Percentiles rank a stretch among this genome's conserved stretches.
Conservation (phyloP, 1,284 basidiomycete species). For the Ganoderma lingzhi region DNA sequence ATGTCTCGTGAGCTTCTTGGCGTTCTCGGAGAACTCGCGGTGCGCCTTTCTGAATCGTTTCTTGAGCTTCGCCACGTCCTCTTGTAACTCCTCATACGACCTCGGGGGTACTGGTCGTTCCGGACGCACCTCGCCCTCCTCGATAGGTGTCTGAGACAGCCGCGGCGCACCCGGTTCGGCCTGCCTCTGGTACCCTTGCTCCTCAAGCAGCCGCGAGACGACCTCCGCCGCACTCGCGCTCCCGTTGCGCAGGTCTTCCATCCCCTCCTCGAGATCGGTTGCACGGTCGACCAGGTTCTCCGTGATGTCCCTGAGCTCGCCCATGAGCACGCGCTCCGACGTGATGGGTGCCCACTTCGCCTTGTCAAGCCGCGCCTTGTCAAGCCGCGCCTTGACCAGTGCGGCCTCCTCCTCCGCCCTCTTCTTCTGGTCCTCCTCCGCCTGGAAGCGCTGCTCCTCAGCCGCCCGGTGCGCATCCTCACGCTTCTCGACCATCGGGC, state of each 20-base stretch:
- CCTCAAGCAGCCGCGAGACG: conserved; percentile 12
- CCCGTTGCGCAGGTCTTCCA: conserved; percentile 17
- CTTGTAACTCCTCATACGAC: conserved; percentile 21
- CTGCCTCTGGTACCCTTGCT: conserved; percentile 13
- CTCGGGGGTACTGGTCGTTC: conserved; percentile 14
- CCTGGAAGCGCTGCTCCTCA: conserved; percentile 5
- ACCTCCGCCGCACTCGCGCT: conserved; percentile 1
- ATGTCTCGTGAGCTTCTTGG: conserved; percentile 17
- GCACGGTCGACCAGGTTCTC: conserved; percentile 21
- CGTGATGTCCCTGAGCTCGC: neutral
- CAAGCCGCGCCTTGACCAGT: conserved; percentile 3
- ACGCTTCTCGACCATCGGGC: conserved; percentile 12
- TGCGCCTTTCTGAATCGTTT: conserved; percentile 9
- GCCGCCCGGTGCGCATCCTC: conserved; percentile 1
- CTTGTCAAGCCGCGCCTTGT: conserved; percentile 12
- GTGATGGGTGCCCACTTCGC: conserved; percentile 9
- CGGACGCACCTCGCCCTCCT: conserved; percentile 26
- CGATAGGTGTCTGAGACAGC: neutral
- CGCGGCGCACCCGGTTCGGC: neutral
- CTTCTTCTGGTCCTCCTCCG: conserved; percentile 13
- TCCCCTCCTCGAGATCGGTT: conserved; percentile 24
- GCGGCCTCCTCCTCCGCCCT: conserved; percentile 20
- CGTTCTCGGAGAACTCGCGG: conserved; percentile 1
- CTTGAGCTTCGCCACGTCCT: conserved; percentile 20
- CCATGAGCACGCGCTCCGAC: conserved; percentile 7